phyloP scores from a whole-genome alignment of 1,139 yeast genomes.

The Spathaspora sp. region DNA sequence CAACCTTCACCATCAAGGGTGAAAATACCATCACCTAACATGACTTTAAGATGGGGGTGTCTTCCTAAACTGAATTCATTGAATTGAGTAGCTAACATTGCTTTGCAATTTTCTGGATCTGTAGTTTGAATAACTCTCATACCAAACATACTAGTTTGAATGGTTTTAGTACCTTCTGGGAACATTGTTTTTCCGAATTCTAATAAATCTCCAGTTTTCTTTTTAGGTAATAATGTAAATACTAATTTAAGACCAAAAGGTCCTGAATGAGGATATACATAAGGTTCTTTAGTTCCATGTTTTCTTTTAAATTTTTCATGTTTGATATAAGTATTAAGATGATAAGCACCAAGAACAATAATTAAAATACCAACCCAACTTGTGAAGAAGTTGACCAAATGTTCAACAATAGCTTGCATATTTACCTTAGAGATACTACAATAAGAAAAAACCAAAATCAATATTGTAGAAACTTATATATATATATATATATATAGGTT shows the following conservation, averaged over 20 bases:
- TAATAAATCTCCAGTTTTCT: neutral
- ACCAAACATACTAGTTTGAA: conserved; percentile 13
- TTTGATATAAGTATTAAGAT: conserved; percentile 3
- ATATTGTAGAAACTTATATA: no score
- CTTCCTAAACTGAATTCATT: conserved; percentile 55
- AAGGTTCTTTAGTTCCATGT: conserved; percentile 22
- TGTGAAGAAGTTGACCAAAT: neutral
- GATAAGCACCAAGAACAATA: conserved; percentile 6
- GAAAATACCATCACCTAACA: conserved; percentile 59
- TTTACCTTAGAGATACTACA: conserved; percentile 15
- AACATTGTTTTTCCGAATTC: neutral
- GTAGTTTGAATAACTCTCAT: conserved; percentile 20
- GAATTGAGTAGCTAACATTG: conserved; percentile 44
- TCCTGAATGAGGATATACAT: neutral
- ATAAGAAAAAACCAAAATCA: no score
- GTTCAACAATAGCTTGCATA: conserved; percentile 3
- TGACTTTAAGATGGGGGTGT: conserved; percentile 38
- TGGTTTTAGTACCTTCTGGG: neutral
- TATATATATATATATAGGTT: no score
- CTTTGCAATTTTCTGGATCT: conserved; percentile 37
- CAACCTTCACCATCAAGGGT: conserved; percentile 57
- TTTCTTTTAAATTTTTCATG: conserved; percentile 10
- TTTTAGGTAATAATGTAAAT: neutral
- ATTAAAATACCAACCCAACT: conserved; percentile 10
- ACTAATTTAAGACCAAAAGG: neutral